A percentile compares a stretch with the other conserved stretches of the same genome.
Evolutionary conservation across 2,329 filamentous ascomycete species (phyloP).

Genomic region (Monilinia polystroma): DNA sequence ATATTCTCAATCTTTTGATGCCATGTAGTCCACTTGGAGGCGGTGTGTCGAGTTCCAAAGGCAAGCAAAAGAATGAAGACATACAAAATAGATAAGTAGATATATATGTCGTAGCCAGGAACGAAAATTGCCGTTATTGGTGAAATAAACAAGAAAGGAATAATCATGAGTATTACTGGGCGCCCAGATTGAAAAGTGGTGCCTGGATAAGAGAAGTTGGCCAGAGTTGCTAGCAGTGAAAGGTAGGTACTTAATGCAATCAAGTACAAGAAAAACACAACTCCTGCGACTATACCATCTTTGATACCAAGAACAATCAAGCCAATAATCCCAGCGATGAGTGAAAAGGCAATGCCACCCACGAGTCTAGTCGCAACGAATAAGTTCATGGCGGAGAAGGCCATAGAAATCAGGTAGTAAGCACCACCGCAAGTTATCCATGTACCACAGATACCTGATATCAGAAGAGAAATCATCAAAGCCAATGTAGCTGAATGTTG

Average conservation of each 20-base stretch:
- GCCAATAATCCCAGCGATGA: slow-evolving; percentile 45
- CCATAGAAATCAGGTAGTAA: slow-evolving; percentile 59
- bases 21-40: slow-evolving; percentile 60
- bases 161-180: slow-evolving; percentile 53
- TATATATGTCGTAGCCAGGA: slow-evolving; percentile 50
- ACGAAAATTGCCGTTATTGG: slow-evolving; percentile 56
- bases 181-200: slow-evolving; percentile 48
- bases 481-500: slow-evolving; percentile 54
- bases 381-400: slow-evolving; percentile 47
- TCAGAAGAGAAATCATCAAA: slow-evolving; percentile 56
- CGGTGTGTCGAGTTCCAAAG: slow-evolving; percentile 51
- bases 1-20: slow-evolving; percentile 52
- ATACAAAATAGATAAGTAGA: slow-evolving; percentile 56
- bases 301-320: slow-evolving; percentile 50
- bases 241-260: slow-evolving; percentile 58
- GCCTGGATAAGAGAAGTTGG: slow-evolving; percentile 51
- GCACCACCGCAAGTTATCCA: slow-evolving; percentile 64
- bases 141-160: slow-evolving; percentile 56
- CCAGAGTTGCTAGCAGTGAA: slow-evolving; percentile 52
- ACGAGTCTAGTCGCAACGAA: slow-evolving; percentile 47
- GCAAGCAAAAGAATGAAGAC: slow-evolving; percentile 52
- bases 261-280: slow-evolving; percentile 60
- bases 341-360: slow-evolving; percentile 47
- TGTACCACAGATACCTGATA: slow-evolving; percentile 59
- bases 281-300: slow-evolving; percentile 46